Conservation (phyloP, 768 basidiomycete species). For the Dentipellis sp. region DNA sequence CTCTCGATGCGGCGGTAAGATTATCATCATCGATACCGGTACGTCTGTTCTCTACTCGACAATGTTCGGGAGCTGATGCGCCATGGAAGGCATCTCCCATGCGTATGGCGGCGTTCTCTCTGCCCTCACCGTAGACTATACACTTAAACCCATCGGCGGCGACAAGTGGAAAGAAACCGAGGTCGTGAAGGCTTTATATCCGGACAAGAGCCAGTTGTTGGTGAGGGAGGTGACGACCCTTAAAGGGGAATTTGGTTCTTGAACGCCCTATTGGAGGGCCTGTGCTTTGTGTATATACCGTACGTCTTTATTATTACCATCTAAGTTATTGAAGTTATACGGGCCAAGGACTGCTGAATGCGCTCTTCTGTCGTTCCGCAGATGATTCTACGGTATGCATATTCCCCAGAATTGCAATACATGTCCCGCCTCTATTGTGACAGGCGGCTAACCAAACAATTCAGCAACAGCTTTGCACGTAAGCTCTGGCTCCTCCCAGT, state of each 20-base stretch:
- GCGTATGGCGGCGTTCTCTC: constrained; percentile 93
- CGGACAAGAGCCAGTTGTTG: constrained; percentile 18
- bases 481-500: neutral
- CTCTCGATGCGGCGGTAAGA: constrained; percentile 80
- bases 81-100: constrained; percentile 69
- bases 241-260: neutral
- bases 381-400: no score
- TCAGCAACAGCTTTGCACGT: neutral
- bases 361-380: no score
- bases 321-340: no score
- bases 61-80: neutral
- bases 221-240: neutral
- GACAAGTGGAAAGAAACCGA: constrained; percentile 54
- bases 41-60: no score
- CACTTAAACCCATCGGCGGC: constrained; percentile 40
- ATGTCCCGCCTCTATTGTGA: no score
- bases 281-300: no score
- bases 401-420: no score
- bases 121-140: constrained; percentile 81
- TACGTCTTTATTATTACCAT: no score
- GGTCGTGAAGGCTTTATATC: constrained; percentile 57
- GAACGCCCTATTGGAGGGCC: no score
- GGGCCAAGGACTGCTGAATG: no score
- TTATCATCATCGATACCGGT: constrained; percentile 96
- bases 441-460: neutral